A percentile compares a stretch with the other conserved stretches of the same genome.
Evolutionary conservation across 305 asterid species (phyloP).

Genomic region (Petunia hybrid): DNA sequence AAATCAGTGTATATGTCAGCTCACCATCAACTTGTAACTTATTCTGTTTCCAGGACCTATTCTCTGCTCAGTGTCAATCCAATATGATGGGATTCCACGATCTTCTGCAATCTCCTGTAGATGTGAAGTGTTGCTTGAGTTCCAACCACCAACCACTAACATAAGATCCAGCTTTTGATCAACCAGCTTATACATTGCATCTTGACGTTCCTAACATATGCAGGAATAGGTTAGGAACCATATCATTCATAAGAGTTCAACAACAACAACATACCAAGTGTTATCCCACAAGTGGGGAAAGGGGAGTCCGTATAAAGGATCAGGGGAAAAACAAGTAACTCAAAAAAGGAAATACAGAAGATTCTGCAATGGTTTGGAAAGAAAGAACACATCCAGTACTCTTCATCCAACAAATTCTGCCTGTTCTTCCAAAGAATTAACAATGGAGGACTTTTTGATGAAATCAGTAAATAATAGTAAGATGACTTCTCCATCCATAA

Average conservation of each 20-base stretch:
- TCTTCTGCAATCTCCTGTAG: conserved; percentile 96
- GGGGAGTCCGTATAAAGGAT: no score
- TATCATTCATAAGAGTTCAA: background rate
- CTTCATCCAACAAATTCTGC: conserved; percentile 5
- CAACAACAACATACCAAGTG: no score
- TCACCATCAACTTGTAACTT: conserved; percentile 83
- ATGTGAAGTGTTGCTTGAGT: conserved; percentile 99
- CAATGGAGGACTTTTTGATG: background rate
- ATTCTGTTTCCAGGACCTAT: conserved; percentile 94
- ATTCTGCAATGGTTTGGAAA: conserved; percentile 18
- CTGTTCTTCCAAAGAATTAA: background rate
- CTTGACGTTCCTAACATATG: conserved; percentile 88
- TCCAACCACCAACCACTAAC: conserved; percentile 97
- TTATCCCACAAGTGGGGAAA: no score
- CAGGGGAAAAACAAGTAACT: no score
- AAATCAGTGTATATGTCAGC: conserved; percentile 15
- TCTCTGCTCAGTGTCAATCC: conserved; percentile 91
- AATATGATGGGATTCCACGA: conserved; percentile 93
- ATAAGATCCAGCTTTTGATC: conserved; percentile 81
- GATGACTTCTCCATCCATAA: background rate
- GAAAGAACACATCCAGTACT: background rate
- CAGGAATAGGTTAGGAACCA: conserved; percentile 17
- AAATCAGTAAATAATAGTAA: background rate
- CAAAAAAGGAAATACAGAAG: conserved; percentile 17
- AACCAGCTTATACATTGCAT: conserved; percentile 97